These are phyloP conservation scores for Mucor plumbeus DNA, from an alignment of 371 early-diverging fungal species.

Conservation along the genomic window DNA sequence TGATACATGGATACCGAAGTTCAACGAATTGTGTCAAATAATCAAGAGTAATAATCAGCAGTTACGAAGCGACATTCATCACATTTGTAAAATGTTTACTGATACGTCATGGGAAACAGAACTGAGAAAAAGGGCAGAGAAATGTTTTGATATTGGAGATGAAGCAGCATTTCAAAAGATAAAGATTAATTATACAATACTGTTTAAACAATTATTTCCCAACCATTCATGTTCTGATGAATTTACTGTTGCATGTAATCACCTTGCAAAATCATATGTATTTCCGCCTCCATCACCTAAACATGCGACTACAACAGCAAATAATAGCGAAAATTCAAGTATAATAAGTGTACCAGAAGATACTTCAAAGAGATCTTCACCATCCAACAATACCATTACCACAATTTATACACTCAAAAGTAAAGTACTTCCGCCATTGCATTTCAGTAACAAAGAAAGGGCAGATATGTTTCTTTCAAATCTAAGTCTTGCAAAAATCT, in stretches of 20 bases:
- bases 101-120: neutral
- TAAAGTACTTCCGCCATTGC: neutral
- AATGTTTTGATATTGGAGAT: neutral
- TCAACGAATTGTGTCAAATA: neutral
- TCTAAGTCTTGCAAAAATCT: neutral
- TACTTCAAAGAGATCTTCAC: neutral
- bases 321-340: neutral
- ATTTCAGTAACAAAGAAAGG: neutral
- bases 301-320: neutral
- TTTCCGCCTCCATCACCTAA: slow-evolving; percentile 2
- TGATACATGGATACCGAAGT: neutral
- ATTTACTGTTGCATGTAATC: neutral
- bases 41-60: neutral
- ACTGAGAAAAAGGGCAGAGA: neutral
- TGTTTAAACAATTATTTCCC: neutral
- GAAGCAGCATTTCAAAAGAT: slow-evolving; percentile 2
- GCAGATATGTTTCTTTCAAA: neutral
- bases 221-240: neutral
- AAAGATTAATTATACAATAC: neutral
- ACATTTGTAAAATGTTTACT: neutral
- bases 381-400: neutral
- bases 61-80: neutral
- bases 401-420: neutral
- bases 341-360: neutral
- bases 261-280: neutral